These are phyloP conservation scores for Wickerhamiella cacticola DNA, from an alignment of 805 yeast species.

Conservation along the genomic window DNA sequence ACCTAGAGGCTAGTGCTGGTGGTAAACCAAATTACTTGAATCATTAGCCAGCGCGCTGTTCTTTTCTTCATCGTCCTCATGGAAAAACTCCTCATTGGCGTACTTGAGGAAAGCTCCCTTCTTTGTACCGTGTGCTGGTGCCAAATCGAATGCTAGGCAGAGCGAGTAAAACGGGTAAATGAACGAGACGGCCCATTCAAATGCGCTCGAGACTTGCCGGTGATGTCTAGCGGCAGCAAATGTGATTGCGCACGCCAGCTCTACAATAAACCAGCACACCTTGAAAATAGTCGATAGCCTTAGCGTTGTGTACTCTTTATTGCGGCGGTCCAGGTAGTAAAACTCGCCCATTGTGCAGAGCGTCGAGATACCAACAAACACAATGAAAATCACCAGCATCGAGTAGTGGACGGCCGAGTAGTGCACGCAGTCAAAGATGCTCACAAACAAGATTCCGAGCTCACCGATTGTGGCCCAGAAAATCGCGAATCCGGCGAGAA, in stretches of 20 bases:
- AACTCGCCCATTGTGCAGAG: conserved; percentile 37
- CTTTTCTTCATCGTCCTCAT: not conserved
- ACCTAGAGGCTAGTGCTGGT: not conserved
- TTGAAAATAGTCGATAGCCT: conserved; percentile 40
- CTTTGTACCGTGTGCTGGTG: conserved; percentile 41
- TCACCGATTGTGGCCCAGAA: conserved; percentile 46
- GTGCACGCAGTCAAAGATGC: conserved; percentile 55
- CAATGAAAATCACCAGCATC: conserved; percentile 65
- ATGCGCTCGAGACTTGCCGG: conserved; percentile 41
- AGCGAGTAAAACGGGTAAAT: conserved; percentile 64
- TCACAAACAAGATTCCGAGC: conserved; percentile 58
- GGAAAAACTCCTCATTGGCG: conserved; percentile 6
- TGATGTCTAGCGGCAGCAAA: conserved; percentile 37
- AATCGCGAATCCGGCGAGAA: conserved; percentile 35
- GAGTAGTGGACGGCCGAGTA: conserved; percentile 43
- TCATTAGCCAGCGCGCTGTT: not conserved
- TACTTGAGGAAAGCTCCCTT: conserved; percentile 21
- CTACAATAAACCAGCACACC: conserved; percentile 50
- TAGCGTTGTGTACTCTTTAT: conserved; percentile 26
- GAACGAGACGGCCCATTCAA: conserved; percentile 83
- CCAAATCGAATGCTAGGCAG: conserved; percentile 55
- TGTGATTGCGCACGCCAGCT: conserved; percentile 54
- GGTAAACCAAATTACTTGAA: not conserved
- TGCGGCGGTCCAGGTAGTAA: conserved; percentile 34
- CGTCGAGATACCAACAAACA: conserved; percentile 45